phyloP scores from a whole-genome alignment of 2,329 filamentous ascomycete genomes.

The Ceratocystis huliohia region DNA sequence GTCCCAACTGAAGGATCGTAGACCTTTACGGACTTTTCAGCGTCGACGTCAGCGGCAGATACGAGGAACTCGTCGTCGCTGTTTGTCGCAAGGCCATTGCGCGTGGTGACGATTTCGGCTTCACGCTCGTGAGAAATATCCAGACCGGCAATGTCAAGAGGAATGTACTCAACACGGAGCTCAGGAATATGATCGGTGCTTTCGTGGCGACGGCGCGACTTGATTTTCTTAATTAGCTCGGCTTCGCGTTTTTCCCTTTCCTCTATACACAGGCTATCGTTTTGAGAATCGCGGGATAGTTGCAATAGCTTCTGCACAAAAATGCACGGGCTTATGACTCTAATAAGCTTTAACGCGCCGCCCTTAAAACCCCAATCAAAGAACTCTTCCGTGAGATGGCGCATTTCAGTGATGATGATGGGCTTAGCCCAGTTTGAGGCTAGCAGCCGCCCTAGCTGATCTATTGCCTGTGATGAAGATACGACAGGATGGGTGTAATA shows the following conservation, averaged over 20 bases:
- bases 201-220: slow-evolving; percentile 54
- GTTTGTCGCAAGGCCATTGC: slow-evolving; percentile 46
- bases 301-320: slow-evolving; percentile 46
- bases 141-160: slow-evolving; percentile 62
- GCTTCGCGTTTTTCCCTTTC: slow-evolving; percentile 34
- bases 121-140: slow-evolving; percentile 53
- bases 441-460: slow-evolving; percentile 35
- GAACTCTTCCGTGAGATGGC: slow-evolving; percentile 61
- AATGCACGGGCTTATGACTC: slow-evolving; percentile 64
- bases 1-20: slow-evolving; percentile 40
- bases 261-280: slow-evolving; percentile 23
- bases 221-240: slow-evolving; percentile 51
- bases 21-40: slow-evolving; percentile 48
- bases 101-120: slow-evolving; percentile 43
- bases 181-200: slow-evolving; percentile 66
- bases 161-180: slow-evolving; percentile 64
- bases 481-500: slow-evolving; percentile 85
- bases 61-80: slow-evolving; percentile 48
- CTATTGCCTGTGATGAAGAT: slow-evolving; percentile 47
- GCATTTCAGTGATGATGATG: slow-evolving; percentile 53
- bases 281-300: slow-evolving; percentile 23
- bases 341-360: slow-evolving; percentile 75
- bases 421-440: slow-evolving; percentile 48
- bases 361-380: slow-evolving; percentile 75
- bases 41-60: slow-evolving; percentile 30